These are phyloP conservation scores for Sclerotinia spermophila DNA, from an alignment of 2,329 filamentous ascomycete species.

Conservation along the genomic window DNA sequence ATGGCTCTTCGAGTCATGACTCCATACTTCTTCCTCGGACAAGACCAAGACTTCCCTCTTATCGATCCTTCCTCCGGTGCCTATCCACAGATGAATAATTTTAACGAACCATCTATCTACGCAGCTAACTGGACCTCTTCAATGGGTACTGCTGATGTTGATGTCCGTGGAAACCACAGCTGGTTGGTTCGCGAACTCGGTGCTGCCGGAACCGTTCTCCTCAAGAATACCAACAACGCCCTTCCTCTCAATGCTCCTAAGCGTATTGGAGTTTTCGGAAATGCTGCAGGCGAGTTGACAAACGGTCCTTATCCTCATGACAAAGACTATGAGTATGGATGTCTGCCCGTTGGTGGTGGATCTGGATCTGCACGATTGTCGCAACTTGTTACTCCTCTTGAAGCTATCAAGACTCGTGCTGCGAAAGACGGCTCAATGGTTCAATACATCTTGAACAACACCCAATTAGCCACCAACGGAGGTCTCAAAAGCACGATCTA, in stretches of 20 bases:
- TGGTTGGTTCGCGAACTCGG: conserved; percentile 44
- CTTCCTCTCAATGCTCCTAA: conserved; percentile 54
- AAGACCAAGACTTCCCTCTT: conserved; percentile 43
- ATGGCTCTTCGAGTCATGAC: conserved; percentile 50
- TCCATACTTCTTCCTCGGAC: conserved; percentile 54
- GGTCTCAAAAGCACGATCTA: conserved; percentile 40
- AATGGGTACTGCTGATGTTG: conserved; percentile 49
- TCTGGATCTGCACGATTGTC: conserved; percentile 47
- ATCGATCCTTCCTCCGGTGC: conserved; percentile 31
- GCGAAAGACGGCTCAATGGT: conserved; percentile 46
- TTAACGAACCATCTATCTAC: conserved; percentile 36
- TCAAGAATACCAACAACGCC: conserved; percentile 56
- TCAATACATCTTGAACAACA: conserved; percentile 52
- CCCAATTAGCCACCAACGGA: conserved; percentile 38
- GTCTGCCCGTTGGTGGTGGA: conserved; percentile 42
- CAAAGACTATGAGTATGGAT: conserved; percentile 44
- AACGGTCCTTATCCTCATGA: conserved; percentile 34
- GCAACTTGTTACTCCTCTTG: conserved; percentile 48
- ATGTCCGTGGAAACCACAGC: conserved; percentile 58
- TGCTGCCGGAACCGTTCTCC: conserved; percentile 56
- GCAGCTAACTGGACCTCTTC: conserved; percentile 37
- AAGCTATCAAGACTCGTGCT: conserved; percentile 44
- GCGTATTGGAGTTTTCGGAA: conserved; percentile 51
- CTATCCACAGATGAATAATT: conserved; percentile 2
- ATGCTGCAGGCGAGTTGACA: conserved; percentile 59